Base-by-base conservation (phyloP, 305 asterid genomes). In the Fraxinus baroniana region DNA sequence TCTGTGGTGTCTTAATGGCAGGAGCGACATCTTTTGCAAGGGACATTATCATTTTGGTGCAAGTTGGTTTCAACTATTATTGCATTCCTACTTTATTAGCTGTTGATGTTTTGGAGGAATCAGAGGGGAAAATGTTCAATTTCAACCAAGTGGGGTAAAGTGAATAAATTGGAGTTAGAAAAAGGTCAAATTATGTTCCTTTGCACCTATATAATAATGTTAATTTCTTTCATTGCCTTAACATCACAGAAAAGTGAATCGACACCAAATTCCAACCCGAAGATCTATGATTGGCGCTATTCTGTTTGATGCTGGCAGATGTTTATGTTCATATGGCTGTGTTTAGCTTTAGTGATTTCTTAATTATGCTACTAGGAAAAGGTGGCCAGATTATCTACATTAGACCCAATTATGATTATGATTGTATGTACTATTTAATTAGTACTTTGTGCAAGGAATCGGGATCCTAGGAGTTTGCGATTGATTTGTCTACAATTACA, bases 291-390 rank as follows among this genome's bases (percentile, higher is more conserved):
- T 73, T 66, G 85, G 18, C 62, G 79, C 57, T 55, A 49, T 57
- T 85, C 75, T 33, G 87, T 85, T 83, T 83, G 79, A 81, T 85
- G 86, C 84, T 87, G 86, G 85, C 82, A 28, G 24, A 10, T 81
- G 37, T 72, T 76, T 71, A 71, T 78, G 73, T 82, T 26, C 24
- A 60, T 73, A 68, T 33, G 17, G 22, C 75, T 33, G 68, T 80
- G 18, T 52, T 82, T 79, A 72, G 77, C 72, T 79, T 78, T 74
- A 68, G 35, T 41, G 81, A 74, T 76, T 44, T 33, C 79, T 60
- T 62, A 46, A 44, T 28, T 84, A 80, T 73, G 41, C 60, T 68
- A 52, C 60, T 24, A 7, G 28, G 32, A 74, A 79, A 68, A 79
- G 62, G 36, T 7, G 7, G 49, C 37, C 55, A 78, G 79, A 80